Evolutionary conservation across 1,284 basidiomycete genomes (phyloP).

Genomic region (Apiotrichum mycotoxinovorans): DNA sequence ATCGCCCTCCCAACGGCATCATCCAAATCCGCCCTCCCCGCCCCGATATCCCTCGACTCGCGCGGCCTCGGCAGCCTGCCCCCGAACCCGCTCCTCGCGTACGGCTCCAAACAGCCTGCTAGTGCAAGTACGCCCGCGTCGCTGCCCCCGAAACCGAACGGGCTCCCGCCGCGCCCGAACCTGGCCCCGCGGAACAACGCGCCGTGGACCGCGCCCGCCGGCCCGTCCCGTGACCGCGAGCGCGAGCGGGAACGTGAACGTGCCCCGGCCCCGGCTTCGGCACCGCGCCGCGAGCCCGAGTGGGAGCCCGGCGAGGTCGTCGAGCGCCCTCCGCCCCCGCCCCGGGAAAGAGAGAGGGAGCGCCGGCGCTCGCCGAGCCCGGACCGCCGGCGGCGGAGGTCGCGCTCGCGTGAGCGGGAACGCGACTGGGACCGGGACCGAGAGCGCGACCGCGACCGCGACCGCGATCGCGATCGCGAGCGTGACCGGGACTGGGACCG

Average conservation of each 20-base stretch:
- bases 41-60: constrained; percentile 5
- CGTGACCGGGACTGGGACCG: constrained; percentile 8
- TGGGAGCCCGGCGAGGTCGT: background rate
- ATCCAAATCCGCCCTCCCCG: background rate
- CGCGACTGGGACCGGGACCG: constrained; percentile 3
- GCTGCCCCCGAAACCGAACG: background rate
- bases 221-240: background rate
- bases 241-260: background rate
- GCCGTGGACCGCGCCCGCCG: background rate
- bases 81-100: background rate
- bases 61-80: background rate
- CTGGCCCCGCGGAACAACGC: background rate
- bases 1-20: constrained; percentile 1
- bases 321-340: background rate
- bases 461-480: constrained; percentile 5
- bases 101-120: background rate
- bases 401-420: constrained; percentile 12
- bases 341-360: background rate
- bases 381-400: constrained; percentile 7
- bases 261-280: no score
- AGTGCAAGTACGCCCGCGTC: background rate
- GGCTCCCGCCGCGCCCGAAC: background rate
- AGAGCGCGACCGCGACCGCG: background rate
- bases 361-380: background rate
- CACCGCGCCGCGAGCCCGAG: background rate